phyloP scores from a whole-genome alignment of 345 rosid genomes.

The Eutrema japonicum region DNA sequence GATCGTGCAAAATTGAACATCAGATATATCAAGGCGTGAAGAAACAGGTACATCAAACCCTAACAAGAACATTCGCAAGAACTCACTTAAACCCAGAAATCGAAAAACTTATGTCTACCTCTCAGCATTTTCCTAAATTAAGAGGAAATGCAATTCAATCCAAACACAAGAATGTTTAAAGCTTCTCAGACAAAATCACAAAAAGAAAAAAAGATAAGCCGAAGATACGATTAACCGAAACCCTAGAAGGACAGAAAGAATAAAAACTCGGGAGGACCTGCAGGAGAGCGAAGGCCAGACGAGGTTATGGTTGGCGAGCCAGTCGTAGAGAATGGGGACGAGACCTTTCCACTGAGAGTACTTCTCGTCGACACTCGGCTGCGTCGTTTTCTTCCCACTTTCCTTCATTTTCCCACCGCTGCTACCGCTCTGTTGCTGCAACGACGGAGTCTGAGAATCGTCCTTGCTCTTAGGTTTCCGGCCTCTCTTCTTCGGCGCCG shows the following conservation, averaged over 20 bases:
- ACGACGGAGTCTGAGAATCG: slow-evolving; percentile 56
- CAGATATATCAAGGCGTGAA: background rate
- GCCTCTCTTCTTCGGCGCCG: slow-evolving; percentile 80
- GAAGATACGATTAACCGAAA: slow-evolving; percentile 20
- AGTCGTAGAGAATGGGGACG: slow-evolving; percentile 95
- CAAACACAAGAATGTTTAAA: slow-evolving; percentile 1
- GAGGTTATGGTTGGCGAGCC: slow-evolving; percentile 98
- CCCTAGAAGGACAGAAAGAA: slow-evolving; percentile 34
- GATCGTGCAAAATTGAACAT: background rate
- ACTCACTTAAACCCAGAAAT: slow-evolving; percentile 25
- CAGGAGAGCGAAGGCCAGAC: slow-evolving; percentile 99
- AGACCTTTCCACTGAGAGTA: slow-evolving; percentile 94
- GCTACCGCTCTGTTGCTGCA: slow-evolving; percentile 37
- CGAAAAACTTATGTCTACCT: background rate
- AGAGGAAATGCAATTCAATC: slow-evolving; percentile 8
- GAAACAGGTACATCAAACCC: slow-evolving; percentile 26
- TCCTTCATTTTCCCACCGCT: slow-evolving; percentile 44
- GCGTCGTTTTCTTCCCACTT: slow-evolving; percentile 47
- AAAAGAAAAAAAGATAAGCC: background rate
- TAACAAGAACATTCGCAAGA: slow-evolving; percentile 16
- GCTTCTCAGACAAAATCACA: background rate
- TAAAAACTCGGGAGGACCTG: slow-evolving; percentile 52
- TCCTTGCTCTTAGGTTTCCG: slow-evolving; percentile 90
- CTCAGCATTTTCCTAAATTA: slow-evolving; percentile 1
- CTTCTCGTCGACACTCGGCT: slow-evolving; percentile 77